phyloP scores from a whole-genome alignment of 345 rosid genomes.

The Ceriops decandra region DNA sequence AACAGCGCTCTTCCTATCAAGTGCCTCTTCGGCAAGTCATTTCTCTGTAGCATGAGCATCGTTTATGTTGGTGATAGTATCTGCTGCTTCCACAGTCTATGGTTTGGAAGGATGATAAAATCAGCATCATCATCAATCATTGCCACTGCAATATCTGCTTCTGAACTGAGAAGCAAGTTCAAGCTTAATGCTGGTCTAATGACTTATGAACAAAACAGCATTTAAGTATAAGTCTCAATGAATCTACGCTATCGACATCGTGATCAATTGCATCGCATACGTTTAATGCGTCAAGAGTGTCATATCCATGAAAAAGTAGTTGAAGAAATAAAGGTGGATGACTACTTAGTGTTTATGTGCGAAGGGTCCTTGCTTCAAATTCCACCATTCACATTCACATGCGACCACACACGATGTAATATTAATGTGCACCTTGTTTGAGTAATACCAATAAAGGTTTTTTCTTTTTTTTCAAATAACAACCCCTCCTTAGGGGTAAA shows the following conservation, averaged over 20 bases:
- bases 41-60: slow-evolving; percentile 87
- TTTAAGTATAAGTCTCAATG: too few relatives aligned
- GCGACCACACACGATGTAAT: too few relatives aligned
- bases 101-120: slow-evolving; percentile 72
- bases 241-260: too few relatives aligned
- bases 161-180: slow-evolving; percentile 84
- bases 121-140: slow-evolving; percentile 55
- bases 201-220: too few relatives aligned
- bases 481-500: too few relatives aligned
- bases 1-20: slow-evolving; percentile 60
- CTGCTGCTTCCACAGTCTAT: slow-evolving; percentile 84
- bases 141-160: slow-evolving; percentile 62
- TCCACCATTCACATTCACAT: background rate
- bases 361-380: background rate
- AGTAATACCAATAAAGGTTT: too few relatives aligned
- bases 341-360: background rate
- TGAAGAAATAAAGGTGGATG: background rate
- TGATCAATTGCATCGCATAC: background rate
- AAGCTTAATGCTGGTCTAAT: slow-evolving; percentile 20
- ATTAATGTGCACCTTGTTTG: background rate
- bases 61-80: slow-evolving; percentile 54
- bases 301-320: background rate
- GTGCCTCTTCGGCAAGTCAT: slow-evolving; percentile 75
- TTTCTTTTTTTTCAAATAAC: too few relatives aligned
- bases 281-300: background rate